These are phyloP conservation scores for Macrotyloma uniflorum DNA, from an alignment of 306 rosid genomes.

Conservation along the genomic window DNA sequence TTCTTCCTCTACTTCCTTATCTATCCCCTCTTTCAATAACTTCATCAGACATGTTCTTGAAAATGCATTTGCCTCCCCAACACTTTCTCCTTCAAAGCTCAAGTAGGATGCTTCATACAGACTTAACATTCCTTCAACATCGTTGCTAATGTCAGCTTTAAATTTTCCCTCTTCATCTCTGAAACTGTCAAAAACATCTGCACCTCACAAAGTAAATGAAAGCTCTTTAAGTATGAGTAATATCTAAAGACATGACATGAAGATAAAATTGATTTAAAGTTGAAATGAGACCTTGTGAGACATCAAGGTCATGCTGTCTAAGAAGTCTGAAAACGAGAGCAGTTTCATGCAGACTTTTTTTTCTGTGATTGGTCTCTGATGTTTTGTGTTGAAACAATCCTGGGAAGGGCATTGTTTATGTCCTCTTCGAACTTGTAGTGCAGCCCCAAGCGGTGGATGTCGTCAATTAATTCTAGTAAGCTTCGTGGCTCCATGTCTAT, in stretches of 20 bases:
- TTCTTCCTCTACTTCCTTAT: neutral
- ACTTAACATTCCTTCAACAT: slow-evolving; percentile 8
- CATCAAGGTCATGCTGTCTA: neutral
- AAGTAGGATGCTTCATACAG: slow-evolving; percentile 42
- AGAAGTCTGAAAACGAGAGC: neutral
- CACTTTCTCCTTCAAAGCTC: too few species aligned
- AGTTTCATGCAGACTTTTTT: neutral
- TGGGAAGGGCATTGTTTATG: neutral
- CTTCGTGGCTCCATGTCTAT: neutral
- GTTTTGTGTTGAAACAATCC: neutral
- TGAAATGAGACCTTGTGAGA: neutral
- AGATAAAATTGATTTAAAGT: too few species aligned
- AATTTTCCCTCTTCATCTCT: slow-evolving; percentile 14
- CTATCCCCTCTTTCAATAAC: neutral
- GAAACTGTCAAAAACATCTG: slow-evolving; percentile 44
- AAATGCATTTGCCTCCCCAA: slow-evolving; percentile 39
- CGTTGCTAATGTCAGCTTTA: slow-evolving; percentile 16
- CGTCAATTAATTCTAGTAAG: neutral
- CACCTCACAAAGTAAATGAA: neutral
- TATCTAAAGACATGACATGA: too few species aligned
- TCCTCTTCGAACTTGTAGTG: neutral
- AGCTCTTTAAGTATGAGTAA: too few species aligned
- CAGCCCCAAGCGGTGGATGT: neutral
- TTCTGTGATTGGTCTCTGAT: neutral
- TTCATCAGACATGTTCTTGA: slow-evolving; percentile 33